A percentile compares a stretch with the other conserved stretches of the same genome.
phyloP scores from a whole-genome alignment of 2,329 filamentous ascomycete species.

The Gaeumannomyces tritici region DNA sequence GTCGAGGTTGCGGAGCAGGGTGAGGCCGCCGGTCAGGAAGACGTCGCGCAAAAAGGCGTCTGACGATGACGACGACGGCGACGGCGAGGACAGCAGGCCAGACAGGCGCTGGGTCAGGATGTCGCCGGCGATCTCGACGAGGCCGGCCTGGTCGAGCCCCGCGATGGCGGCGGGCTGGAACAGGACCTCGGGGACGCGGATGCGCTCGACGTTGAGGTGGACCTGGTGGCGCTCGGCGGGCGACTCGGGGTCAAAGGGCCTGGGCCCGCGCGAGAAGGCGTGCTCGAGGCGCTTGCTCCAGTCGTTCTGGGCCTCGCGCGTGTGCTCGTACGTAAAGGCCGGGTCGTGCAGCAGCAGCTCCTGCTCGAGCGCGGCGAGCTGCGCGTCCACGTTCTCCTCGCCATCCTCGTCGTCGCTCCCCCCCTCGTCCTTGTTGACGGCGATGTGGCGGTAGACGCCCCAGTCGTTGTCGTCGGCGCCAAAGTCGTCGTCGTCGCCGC shows the following conservation, averaged over 20 bases:
- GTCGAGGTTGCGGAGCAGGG: conserved; percentile 78
- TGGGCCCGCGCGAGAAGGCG: conserved; percentile 79
- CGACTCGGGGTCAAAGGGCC: conserved; percentile 72
- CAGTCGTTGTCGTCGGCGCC: conserved; percentile 96
- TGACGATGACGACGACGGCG: conserved; percentile 37
- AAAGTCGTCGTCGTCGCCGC: conserved; percentile 91
- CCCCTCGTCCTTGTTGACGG: conserved; percentile 56
- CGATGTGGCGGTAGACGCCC: conserved; percentile 89
- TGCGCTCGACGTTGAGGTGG: conserved; percentile 93
- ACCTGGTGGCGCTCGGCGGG: conserved; percentile 77
- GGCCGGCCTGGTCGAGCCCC: conserved; percentile 83
- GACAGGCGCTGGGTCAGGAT: conserved; percentile 77
- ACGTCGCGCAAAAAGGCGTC: conserved; percentile 72
- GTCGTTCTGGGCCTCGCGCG: conserved; percentile 82
- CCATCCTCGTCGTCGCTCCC: conserved; percentile 82
- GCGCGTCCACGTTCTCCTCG: conserved; percentile 72
- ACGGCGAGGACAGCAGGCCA: conserved; percentile 28
- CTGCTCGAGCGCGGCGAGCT: conserved; percentile 67
- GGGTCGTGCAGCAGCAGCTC: conserved; percentile 83
- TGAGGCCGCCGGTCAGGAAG: conserved; percentile 91
- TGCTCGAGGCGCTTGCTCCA: conserved; percentile 91
- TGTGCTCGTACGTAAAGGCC: conserved; percentile 84
- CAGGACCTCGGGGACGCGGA: conserved; percentile 85
- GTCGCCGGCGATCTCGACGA: conserved; percentile 85
- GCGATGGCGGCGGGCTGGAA: conserved; percentile 82